Conservation (phyloP, 805 yeast species). For the Sugiyamaella lignohabitans region DNA sequence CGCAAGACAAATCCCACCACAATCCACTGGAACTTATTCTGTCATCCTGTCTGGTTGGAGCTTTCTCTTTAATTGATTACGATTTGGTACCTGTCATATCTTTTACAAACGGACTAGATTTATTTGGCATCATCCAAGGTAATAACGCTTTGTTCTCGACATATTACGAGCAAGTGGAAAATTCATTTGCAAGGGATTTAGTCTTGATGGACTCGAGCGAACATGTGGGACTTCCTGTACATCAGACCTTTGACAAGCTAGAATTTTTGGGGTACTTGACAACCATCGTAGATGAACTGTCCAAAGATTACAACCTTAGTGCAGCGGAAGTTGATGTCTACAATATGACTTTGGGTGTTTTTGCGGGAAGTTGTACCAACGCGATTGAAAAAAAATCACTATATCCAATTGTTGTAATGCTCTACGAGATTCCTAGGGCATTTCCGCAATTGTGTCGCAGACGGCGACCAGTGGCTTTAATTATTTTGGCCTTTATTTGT, state of each 20-base stretch:
- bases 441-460: not conserved
- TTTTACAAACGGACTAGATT: conserved; percentile 2
- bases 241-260: not conserved
- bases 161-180: not conserved
- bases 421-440: not conserved
- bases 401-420: not conserved
- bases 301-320: not conserved
- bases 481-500: conserved; percentile 4
- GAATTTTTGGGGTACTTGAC: not conserved
- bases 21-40: conserved; percentile 4
- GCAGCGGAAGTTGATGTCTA: not conserved
- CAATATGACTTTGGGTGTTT: not conserved
- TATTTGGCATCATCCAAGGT: conserved; percentile 2
- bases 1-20: conserved; percentile 1
- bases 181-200: not conserved
- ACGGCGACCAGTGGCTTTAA: conserved; percentile 7
- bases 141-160: not conserved
- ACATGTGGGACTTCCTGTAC: not conserved
- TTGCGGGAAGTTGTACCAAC: not conserved
- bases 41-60: conserved; percentile 2
- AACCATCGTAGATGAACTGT: not conserved
- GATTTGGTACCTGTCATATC: conserved; percentile 2
- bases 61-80: not conserved
- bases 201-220: not conserved
- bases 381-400: not conserved